Evolutionary conservation across 2,329 filamentous ascomycete species (phyloP), one percentile per base, ranked within the genome.

Genomic region (Dothiorella sarmentorum): DNA sequence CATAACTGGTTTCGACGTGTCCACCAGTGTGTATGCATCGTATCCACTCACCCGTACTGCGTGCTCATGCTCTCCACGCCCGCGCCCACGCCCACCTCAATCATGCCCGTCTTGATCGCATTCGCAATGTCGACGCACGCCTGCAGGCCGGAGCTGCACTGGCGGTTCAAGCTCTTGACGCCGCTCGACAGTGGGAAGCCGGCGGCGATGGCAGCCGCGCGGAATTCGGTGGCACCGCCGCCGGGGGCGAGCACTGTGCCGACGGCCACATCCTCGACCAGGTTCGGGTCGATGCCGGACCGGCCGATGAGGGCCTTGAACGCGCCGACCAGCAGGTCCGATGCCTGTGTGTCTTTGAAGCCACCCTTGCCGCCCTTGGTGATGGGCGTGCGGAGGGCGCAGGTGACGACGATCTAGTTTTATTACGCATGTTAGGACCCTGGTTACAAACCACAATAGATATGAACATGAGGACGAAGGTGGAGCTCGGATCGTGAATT

Each of bases 1-100:
- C n/a, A n/a, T n/a, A n/a, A n/a, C n/a, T n/a, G n/a, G n/a, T n/a
- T n/a, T n/a, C n/a, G n/a, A n/a, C n/a, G n/a, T n/a, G n/a, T n/a
- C n/a, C n/a, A n/a, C n/a, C n/a, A n/a, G n/a, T n/a, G n/a, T n/a
- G n/a, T n/a, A n/a, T n/a, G 29, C 29, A 31, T 47, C 15, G n/a
- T n/a, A 31, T 27, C 31, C 47, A 55, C 53, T 33, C 26, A 59
- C 56, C 45, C 94, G 73, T 97, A 97, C 71, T 97, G 89, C 60
- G 82, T 82, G 69, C 85, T 90, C 94, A 99, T 99, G 80, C 89
- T 94, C 85, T 99, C 94, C 22, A 96, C 91, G 69, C 94, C 94
- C 18, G 92, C 92, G 65, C 93, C 94, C 66, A 97, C 85, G 67
- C 94, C 94, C 63, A 97, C 78, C 65, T 97, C 93, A 70, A 97